Percentiles rank a stretch among this genome's conserved stretches.
Evolutionary conservation across 495 filamentous ascomycete genomes (phyloP).

Genomic region (Pseudomonodictys pantanalensis): DNA sequence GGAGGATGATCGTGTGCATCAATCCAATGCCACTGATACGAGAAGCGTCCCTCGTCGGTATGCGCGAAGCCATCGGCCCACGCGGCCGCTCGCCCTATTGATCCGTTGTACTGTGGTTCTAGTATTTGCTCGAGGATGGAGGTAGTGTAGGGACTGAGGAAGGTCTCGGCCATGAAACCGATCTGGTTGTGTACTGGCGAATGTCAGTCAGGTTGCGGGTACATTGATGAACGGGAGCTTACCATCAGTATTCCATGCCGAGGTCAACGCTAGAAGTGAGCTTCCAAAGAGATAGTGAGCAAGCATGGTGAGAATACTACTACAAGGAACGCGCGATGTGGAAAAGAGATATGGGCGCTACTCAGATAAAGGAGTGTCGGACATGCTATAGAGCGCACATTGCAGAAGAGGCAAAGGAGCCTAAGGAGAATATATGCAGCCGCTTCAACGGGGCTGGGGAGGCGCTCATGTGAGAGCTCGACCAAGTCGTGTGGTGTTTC

Average conservation of each 20-base stretch:
- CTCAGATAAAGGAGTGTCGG: no score
- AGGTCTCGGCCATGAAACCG: slow-evolving; percentile 39
- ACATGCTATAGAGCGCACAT: no score
- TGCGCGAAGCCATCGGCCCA: slow-evolving; percentile 38
- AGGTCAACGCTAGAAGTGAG: slow-evolving; percentile 8
- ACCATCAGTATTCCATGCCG: slow-evolving; percentile 38
- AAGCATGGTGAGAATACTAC: background rate
- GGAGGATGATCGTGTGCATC: slow-evolving; percentile 29
- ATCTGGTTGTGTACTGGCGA: slow-evolving; percentile 39
- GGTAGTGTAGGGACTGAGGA: slow-evolving; percentile 34
- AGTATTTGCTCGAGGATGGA: slow-evolving; percentile 36
- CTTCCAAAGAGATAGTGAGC: background rate
- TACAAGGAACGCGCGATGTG: background rate
- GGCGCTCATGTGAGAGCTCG: no score
- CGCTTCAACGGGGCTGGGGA: no score
- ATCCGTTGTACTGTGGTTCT: slow-evolving; percentile 38
- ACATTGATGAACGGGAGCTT: background rate
- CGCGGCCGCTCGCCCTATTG: slow-evolving; percentile 35
- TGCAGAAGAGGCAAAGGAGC: no score
- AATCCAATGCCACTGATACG: slow-evolving; percentile 33
- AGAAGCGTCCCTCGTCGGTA: slow-evolving; percentile 24
- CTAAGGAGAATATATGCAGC: no score
- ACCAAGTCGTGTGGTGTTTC: no score
- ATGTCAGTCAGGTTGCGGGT: background rate
- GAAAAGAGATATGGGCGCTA: background rate